Evolutionary conservation across 2,329 filamentous ascomycete species (phyloP).

Genomic region (Aspergillus quadrilineatus): DNA sequence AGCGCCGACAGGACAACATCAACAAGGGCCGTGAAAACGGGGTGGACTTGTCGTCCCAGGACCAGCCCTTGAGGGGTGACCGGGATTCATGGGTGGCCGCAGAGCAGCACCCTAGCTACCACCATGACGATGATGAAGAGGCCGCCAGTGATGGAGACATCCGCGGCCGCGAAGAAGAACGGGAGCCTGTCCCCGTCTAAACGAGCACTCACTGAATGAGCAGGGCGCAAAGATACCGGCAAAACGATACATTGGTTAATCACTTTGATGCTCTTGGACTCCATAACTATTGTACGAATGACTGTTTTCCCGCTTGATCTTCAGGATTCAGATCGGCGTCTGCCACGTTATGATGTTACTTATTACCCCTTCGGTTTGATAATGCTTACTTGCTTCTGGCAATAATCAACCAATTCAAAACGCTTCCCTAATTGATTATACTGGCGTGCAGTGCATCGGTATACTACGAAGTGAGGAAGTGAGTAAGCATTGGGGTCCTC

Average conservation of each 20-base stretch:
- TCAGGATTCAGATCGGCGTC: conserved; percentile 12
- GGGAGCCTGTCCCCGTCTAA: conserved; percentile 28
- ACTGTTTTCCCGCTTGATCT: conserved; percentile 1
- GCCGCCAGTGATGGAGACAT: conserved; percentile 34
- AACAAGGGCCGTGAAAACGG: conserved; percentile 66
- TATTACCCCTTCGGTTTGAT: conserved; percentile 11
- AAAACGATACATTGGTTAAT: conserved; percentile 13
- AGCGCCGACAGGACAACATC: conserved; percentile 74
- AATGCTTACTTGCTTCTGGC: neutral
- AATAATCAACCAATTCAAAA: neutral
- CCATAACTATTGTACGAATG: conserved; percentile 4
- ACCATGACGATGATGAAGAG: conserved; percentile 45
- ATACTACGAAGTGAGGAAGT: neutral
- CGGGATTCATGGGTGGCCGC: conserved; percentile 79
- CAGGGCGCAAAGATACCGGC: neutral
- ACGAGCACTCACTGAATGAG: neutral
- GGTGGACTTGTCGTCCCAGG: conserved; percentile 79
- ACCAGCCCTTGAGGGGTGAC: conserved; percentile 74
- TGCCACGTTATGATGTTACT: conserved; percentile 12
- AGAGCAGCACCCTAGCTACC: conserved; percentile 53
- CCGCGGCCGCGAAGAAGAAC: conserved; percentile 39
- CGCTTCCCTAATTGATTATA: neutral
- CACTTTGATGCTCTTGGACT: conserved; percentile 13
- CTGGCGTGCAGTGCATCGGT: neutral
- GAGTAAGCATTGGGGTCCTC: neutral